phyloP scores from a whole-genome alignment of 2,329 filamentous ascomycete genomes.

The Fusarium nisikadoi region DNA sequence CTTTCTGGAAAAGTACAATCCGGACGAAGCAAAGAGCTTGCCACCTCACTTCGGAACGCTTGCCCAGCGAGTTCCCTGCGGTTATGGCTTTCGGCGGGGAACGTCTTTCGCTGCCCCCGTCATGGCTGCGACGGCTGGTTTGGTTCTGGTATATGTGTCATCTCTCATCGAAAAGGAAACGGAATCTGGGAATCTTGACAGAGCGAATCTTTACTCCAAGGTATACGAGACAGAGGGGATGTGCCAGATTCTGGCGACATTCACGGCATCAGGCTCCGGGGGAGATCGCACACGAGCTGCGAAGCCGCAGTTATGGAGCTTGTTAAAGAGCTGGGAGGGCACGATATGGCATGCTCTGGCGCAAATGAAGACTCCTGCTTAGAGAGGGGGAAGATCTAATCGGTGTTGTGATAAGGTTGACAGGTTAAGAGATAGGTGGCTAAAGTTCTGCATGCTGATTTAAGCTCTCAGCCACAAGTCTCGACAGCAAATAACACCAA shows the following conservation, averaged over 20 bases:
- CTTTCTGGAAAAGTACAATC: accelerated
- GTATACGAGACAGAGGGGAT: not conserved
- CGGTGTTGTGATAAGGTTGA: no score
- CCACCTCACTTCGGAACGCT: not conserved
- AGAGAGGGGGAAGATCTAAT: accelerated
- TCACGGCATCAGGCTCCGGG: accelerated
- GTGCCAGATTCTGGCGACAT: not conserved
- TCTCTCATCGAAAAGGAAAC: accelerated
- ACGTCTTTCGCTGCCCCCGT: not conserved
- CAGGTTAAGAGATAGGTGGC: no score
- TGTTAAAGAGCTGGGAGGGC: accelerated
- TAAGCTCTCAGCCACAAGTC: not conserved
- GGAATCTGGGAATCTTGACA: accelerated
- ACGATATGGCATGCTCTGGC: not conserved
- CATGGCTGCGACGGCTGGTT: not conserved
- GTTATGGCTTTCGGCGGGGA: not conserved
- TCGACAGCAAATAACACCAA: not conserved
- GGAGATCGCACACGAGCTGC: not conserved
- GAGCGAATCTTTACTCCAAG: accelerated
- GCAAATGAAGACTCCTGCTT: not conserved
- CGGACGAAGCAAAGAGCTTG: not conserved
- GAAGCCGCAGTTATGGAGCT: not conserved
- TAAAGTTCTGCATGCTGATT: not conserved
- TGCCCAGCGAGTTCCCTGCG: not conserved
- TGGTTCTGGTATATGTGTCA: not conserved